Evolutionary conservation across 2,329 filamentous ascomycete species (phyloP), one percentile per base, ranked within the genome.

Genomic region (Dissoconium aciculare): DNA sequence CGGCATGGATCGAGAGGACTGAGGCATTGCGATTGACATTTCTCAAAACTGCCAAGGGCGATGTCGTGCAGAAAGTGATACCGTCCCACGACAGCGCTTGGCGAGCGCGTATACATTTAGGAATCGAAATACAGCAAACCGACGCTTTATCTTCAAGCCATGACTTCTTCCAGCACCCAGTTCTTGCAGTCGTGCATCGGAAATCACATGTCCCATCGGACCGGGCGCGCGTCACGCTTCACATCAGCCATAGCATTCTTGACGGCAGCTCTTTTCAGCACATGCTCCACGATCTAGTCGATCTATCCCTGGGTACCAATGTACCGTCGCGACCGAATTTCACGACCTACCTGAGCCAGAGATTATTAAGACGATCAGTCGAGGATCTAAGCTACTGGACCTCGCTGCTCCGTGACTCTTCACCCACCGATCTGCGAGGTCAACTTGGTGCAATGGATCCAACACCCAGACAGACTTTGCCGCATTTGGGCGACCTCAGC

Each of bases 101-200:
- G 27, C 9, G 8, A 17, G 11, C 5, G 10, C 27, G 27, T 15
- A 16, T 28, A 13, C 17, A 16, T 10, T 28, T n/a, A n/a, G 14
- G 15, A 15, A 15, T 16, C 10, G 12, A 28, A 28, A 16, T 17
- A 5, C 14, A 28, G 9, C 14, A 14, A n/a, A 16, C 17, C 11
- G 27, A 12, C 15, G 27, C 15, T 15, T 6, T 28, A 15, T 28
- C 27, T 9, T 14, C 15, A 2, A 28, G 11, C 6, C 27, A 28
- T n/a, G 27, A 28, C 27, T 28, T 28, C 15, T 13, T 28, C 27
- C 27, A 15, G 17, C 27, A 28, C 17, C 27, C 27, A 6, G 14
- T 16, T 9, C 11, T 28, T 10, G 27, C 15, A 15, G 27, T 16
- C 14, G 27, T 28, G 5, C 12, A n/a, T 16, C 10, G 14, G 10